Conservation (phyloP, 352 stramenopile genomes). For the Peronosclerospora sorghi region DNA sequence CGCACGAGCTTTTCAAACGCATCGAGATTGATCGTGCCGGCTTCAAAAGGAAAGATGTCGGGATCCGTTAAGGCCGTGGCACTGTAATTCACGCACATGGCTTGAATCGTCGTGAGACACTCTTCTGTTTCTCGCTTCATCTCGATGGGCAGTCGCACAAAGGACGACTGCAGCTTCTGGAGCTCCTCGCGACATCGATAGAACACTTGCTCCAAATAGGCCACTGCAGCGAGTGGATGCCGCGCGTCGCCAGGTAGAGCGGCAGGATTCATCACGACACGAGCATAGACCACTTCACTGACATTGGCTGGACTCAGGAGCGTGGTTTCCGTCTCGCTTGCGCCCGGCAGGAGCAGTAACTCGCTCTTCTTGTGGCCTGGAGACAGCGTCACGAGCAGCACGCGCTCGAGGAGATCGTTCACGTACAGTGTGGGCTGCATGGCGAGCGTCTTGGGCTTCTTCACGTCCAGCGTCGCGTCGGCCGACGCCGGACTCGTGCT, state of each 20-base stretch:
- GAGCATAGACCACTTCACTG: conserved; percentile 61
- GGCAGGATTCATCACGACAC: conserved; percentile 45
- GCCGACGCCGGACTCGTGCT: not conserved
- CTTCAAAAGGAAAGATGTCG: conserved; percentile 76
- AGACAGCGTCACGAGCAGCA: conserved; percentile 53
- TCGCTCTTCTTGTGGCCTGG: conserved; percentile 10
- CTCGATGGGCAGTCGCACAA: conserved; percentile 27
- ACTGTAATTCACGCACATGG: conserved; percentile 83
- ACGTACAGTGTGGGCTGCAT: conserved; percentile 37
- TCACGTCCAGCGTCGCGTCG: conserved; percentile 11
- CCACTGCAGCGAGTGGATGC: conserved; percentile 42
- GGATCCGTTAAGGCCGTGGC: conserved; percentile 71
- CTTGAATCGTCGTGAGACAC: conserved; percentile 40
- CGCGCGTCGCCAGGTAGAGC: conserved; percentile 39
- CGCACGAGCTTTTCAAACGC: conserved; percentile 65
- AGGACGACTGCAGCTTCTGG: conserved; percentile 57
- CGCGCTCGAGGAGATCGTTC: conserved; percentile 69
- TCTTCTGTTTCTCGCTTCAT: conserved; percentile 45
- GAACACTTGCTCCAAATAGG: conserved; percentile 70
- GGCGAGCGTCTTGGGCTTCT: conserved; percentile 28
- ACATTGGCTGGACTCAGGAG: conserved; percentile 31
- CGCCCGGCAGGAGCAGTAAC: conserved; percentile 24
- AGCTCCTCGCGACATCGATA: conserved; percentile 60
- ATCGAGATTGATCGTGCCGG: conserved; percentile 48
- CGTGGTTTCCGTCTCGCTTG: conserved; percentile 10